Base-by-base conservation (phyloP, 805 yeast species). In the Candida qinlingensis region DNA sequence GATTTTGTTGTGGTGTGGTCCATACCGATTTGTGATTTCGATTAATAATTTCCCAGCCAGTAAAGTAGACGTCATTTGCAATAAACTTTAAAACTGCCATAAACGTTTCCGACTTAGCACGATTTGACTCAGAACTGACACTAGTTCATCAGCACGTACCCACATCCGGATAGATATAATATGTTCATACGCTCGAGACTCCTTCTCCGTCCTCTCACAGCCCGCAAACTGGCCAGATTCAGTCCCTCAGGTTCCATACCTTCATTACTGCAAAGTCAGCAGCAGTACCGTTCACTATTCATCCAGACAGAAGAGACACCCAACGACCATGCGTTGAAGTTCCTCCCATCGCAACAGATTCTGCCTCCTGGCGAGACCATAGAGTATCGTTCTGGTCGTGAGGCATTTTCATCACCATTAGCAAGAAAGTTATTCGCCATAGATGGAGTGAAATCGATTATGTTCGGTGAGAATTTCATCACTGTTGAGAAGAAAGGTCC, bases 291-390 rank as follows among this genome's bases (percentile, higher is more conserved):
- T 19, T 42, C 62, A 0, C 48, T 85, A 33, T 85, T 82, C 64
- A 89, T 89, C 40, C 95, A 87, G 63, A 89, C 96, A 0, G 82
- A 85, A 34, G 80, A 83, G 31, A 89, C 96, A 0, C 96, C 96
- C 2, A 89, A 89, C 62, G 91, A 82, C 46, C 82, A 87, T 56
- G 96, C 96, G 0, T 67, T 89, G 48, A 89, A 89, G 71, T 89
- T 89, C 58, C 65, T 87, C 33, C 96, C 96, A 1, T 82, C 89
- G 10, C 79, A 76, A 66, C 71, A 73, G 40, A 77, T 88, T n/a
- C 68, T 88, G 13, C 85, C 85, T 3, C 74, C 71, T 25, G 79
- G 80, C 39, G 75, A 77, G 52, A 87, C 96, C 0, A 67, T 81
- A 29, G 96, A 89, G 65, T 85, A 81, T 56, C 69, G 84, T 37